Evolutionary conservation across 805 yeast genomes (phyloP).

Genomic region (Candida lessepsii): DNA sequence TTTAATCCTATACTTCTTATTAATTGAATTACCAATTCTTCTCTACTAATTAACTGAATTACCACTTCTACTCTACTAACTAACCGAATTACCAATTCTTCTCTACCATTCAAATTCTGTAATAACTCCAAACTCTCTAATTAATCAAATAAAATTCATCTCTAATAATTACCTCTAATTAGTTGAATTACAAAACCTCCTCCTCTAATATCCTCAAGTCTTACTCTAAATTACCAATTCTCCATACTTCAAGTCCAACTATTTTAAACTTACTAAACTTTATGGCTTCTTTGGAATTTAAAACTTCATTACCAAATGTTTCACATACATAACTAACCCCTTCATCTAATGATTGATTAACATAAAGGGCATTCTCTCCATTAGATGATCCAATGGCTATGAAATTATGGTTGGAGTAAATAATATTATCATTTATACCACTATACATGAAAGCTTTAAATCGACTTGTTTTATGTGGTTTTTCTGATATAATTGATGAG

Average conservation of each 20-base stretch:
- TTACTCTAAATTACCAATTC: conserved; percentile 45
- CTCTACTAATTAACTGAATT: too few relatives aligned
- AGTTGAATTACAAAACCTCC: background rate
- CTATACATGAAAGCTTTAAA: conserved; percentile 85
- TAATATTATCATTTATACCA: conserved; percentile 80
- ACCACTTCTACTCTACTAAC: too few relatives aligned
- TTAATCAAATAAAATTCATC: too few relatives aligned
- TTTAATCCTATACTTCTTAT: too few relatives aligned
- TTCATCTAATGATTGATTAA: conserved; percentile 66
- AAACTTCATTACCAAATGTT: conserved; percentile 87
- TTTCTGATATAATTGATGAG: background rate
- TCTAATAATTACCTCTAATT: background rate
- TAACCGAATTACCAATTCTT: too few relatives aligned
- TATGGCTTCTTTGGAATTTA: conserved; percentile 27
- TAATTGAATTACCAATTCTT: too few relatives aligned
- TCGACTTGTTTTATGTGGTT: conserved; percentile 21
- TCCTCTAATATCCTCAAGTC: background rate
- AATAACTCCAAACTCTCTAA: too few relatives aligned
- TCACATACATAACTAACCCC: conserved; percentile 80
- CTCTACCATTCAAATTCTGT: too few relatives aligned
- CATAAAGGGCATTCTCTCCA: conserved; percentile 90
- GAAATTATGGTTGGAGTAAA: conserved; percentile 75
- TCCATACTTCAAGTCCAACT: conserved; percentile 83
- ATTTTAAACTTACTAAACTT: conserved; percentile 60
- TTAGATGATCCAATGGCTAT: conserved; percentile 89